Conservation (phyloP, 495 filamentous ascomycete species). For the Cercophora scortea region DNA sequence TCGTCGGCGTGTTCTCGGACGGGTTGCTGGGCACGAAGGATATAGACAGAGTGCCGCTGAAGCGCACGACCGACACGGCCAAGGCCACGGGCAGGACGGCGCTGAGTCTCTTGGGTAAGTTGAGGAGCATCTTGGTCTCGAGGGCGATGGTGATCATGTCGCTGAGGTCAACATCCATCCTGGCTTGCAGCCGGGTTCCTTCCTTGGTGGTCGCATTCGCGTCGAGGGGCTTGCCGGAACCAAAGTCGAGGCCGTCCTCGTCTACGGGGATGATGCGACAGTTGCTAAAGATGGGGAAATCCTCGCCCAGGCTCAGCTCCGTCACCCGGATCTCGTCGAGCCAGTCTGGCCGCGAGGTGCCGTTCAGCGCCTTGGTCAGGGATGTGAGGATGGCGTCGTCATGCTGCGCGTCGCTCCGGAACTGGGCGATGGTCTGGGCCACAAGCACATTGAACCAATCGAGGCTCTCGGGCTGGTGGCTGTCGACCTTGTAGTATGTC, state of each 20-base stretch:
- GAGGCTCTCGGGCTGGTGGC: constrained; percentile 95
- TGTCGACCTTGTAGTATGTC: constrained; percentile 95
- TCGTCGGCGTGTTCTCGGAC: constrained; percentile 54
- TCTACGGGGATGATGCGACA: constrained; percentile 86
- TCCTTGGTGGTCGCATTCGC: constrained; percentile 45
- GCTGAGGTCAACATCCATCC: constrained; percentile 94
- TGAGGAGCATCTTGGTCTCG: constrained; percentile 87
- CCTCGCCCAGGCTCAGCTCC: constrained; percentile 87
- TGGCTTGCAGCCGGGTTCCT: constrained; percentile 70
- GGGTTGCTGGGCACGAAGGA: constrained; percentile 72
- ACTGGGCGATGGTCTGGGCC: constrained; percentile 94
- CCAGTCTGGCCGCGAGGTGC: constrained; percentile 77
- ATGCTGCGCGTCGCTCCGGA: constrained; percentile 78
- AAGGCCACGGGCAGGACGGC: constrained; percentile 91
- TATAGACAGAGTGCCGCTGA: constrained; percentile 88
- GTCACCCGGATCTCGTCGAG: constrained; percentile 89
- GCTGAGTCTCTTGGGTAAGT: constrained; percentile 81
- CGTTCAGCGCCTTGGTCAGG: constrained; percentile 82
- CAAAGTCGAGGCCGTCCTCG: constrained; percentile 49
- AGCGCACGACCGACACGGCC: constrained; percentile 83
- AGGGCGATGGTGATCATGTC: constrained; percentile 91
- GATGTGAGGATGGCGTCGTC: constrained; percentile 92
- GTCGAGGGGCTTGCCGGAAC: constrained; percentile 40
- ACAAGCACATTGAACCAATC: constrained; percentile 99
- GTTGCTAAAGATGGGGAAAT: constrained; percentile 98